A percentile compares a stretch with the other conserved stretches of the same genome.
phyloP scores from a whole-genome alignment of 2,329 filamentous ascomycete genomes.

The Sarocladiaceae sp. region DNA sequence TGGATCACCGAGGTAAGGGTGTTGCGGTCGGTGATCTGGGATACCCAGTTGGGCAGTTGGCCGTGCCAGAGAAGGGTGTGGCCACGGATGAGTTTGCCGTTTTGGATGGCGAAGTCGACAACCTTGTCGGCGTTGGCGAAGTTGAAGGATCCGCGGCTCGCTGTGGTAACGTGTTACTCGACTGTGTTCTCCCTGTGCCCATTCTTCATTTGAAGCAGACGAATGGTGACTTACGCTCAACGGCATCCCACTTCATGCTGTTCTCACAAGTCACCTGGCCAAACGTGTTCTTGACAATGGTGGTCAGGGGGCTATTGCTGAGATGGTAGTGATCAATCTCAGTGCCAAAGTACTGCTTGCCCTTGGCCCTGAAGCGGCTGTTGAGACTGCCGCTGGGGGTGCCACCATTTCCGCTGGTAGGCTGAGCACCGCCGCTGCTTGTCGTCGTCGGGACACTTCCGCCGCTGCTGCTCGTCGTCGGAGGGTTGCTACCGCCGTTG shows the following conservation, averaged over 20 bases:
- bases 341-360: constrained; percentile 61
- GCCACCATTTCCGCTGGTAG: not conserved
- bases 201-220: no score
- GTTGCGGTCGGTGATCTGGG: constrained; percentile 44
- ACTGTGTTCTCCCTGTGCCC: not conserved
- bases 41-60: constrained; percentile 56
- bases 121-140: constrained; percentile 53
- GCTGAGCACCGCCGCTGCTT: no score
- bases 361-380: constrained; percentile 41
- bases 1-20: constrained; percentile 52
- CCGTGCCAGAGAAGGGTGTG: constrained; percentile 66
- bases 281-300: constrained; percentile 56
- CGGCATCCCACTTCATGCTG: constrained; percentile 65
- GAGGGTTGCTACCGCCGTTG: no score
- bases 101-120: constrained; percentile 50
- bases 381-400: not conserved
- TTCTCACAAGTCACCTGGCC: constrained; percentile 65
- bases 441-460: no score
- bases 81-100: constrained; percentile 56
- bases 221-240: constrained; percentile 30
- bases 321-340: constrained; percentile 52
- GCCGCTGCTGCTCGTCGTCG: no score
- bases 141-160: constrained; percentile 45
- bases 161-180: not conserved
- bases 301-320: constrained; percentile 41